Conservation (phyloP, 768 basidiomycete species). For the Kwoniella sp. region DNA sequence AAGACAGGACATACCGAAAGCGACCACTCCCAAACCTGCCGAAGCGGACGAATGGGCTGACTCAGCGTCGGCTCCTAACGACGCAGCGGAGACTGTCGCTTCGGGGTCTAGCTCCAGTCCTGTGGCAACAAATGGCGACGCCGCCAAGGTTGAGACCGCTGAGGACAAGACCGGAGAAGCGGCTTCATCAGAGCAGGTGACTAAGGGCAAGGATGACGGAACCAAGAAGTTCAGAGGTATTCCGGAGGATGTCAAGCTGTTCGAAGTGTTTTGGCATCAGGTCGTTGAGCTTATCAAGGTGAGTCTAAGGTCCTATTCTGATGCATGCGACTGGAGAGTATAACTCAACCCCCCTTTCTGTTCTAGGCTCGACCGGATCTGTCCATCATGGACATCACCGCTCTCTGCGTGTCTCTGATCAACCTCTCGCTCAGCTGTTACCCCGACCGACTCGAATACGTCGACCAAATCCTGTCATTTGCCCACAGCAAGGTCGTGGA, state of each 20-base stretch:
- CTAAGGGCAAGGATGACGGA: slow-evolving; percentile 18
- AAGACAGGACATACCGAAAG: slow-evolving; percentile 4
- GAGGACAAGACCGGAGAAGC: slow-evolving; percentile 22
- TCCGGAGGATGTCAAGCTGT: slow-evolving; percentile 88
- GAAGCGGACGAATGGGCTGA: slow-evolving; percentile 37
- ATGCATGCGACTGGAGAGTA: not conserved
- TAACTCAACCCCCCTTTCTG: not conserved
- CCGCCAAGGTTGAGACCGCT: slow-evolving; percentile 40
- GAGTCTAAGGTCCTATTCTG: slow-evolving; percentile 25
- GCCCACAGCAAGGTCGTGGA: slow-evolving; percentile 81
- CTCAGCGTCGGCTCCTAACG: slow-evolving; percentile 9
- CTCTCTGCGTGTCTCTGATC: slow-evolving; percentile 86
- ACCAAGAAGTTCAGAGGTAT: slow-evolving; percentile 86
- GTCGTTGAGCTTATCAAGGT: slow-evolving; percentile 97
- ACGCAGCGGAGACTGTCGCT: slow-evolving; percentile 10
- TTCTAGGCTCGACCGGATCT: slow-evolving; percentile 90
- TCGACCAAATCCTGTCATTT: slow-evolving; percentile 90
- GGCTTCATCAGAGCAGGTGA: slow-evolving; percentile 24
- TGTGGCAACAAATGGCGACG: slow-evolving; percentile 12
- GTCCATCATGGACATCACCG: slow-evolving; percentile 95
- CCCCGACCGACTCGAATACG: slow-evolving; percentile 92
- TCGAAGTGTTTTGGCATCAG: slow-evolving; percentile 98
- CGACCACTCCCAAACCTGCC: slow-evolving; percentile 15
- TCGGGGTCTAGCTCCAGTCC: slow-evolving; percentile 4
- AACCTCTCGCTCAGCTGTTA: slow-evolving; percentile 96